Evolutionary conservation across 768 basidiomycete species (phyloP), one percentile per base, ranked within the genome.

Genomic region (Tylopilus intermedius): DNA sequence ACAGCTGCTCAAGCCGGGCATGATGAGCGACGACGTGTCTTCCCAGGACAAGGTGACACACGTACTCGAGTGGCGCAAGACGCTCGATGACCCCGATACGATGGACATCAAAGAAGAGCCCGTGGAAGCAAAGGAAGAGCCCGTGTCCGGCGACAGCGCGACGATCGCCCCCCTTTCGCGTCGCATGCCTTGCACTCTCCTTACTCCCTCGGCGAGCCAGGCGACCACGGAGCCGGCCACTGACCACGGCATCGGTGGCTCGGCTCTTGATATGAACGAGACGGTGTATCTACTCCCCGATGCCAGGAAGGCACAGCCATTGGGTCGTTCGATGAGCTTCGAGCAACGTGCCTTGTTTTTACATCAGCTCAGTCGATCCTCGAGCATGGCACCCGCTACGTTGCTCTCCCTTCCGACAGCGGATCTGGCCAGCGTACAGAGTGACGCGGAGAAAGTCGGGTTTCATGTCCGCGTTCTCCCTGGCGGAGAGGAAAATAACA

Each of bases 151-250:
- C n/a, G 35, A 22, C 15, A 18, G 30, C 30, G 7, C 3, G 30
- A 30, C 49, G 2, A 9, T 8, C 22, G 3, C 47, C 24, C 21
- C 38, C 22, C 62, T 65, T 9, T 72, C 72, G 35, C 71, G 71
- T 35, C 63, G 59, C 51, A 84, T 84, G 83, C 83, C 83, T 2
- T 76, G 83, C 43, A 77, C 82, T 2, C 70, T 84, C 11, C 61
- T 63, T 42, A 73, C 80, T 0, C 80, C 82, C 15, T 75, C 79
- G 22, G 68, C 75, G 9, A 70, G 68, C 56, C 58, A 61, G 13
- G 53, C 58, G 0, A 46, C 52, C 41, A 70, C 70, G 7, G 62
- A 66, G 40, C 65, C 57, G 0, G 47, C 58, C n/a, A 68, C 73
- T 13, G 71, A 71, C 53, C 75, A 71, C 42, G 56, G 60, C 49